Base-by-base conservation (phyloP, 2,329 filamentous ascomycete genomes). In the Sodiomyces alkalinus region DNA sequence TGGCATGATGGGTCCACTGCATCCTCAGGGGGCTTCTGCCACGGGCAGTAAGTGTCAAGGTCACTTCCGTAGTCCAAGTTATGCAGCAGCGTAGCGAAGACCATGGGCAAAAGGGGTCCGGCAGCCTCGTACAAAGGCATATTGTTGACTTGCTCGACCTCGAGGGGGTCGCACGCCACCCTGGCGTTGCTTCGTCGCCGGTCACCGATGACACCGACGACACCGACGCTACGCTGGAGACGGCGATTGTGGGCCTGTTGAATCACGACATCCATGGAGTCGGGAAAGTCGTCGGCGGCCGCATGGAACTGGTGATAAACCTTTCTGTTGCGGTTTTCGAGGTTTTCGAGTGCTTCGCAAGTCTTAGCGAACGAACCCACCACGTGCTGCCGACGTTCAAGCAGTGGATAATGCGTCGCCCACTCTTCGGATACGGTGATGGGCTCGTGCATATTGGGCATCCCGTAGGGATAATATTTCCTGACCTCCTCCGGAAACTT, bases 81-180 rank as follows among this genome's bases (percentile, higher is more conserved):
- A n/a, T n/a, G n/a, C n/a, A n/a, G n/a, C n/a, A n/a, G n/a, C n/a
- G n/a, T n/a, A n/a, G 33, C 4, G 45, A 45, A 13, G 42, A 47
- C 44, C 51, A 62, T 52, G 27, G 49, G 54, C 7, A 68, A 29
- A 8, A 66, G 45, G 2, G 59, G 56, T 9, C 46, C 41, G 8
- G 51, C 47, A 29, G 61, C 53, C 27, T 61, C 53, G 2, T 45
- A 36, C 3, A 46, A 43, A 4, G 54, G 43, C 35, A 54, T 53
- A 6, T 31, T 31, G 33, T 53, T 55, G 17, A 52, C 55, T 19
- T 60, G 48, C 3, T 48, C 41, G n/a, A 57, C 33, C n/a, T 38
- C 39, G 10, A 61, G 42, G 19, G 38, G 34, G 3, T 31, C 41
- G 19, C 49, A 47, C 22, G 30, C 28, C 5, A 41, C 20, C 17